Percentiles rank a stretch among this genome's conserved stretches.
Conservation (phyloP, 805 yeast species). For the Saturnispora zaruensis region DNA sequence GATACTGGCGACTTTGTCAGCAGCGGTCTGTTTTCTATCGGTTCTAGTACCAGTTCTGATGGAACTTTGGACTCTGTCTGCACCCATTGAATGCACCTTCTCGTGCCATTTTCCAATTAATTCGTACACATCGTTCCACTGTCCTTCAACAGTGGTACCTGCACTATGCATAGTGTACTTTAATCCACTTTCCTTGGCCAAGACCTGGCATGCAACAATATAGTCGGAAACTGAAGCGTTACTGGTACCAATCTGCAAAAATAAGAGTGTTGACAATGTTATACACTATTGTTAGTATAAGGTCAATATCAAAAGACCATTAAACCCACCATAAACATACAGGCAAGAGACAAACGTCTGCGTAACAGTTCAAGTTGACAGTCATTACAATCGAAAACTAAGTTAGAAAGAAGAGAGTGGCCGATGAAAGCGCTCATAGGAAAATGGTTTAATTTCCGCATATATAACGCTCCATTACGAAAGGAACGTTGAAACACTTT, state of each 20-base stretch:
- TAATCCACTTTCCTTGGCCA: conserved; percentile 54
- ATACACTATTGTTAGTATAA: conserved; percentile 55
- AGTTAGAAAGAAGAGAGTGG: background rate
- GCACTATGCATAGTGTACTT: conserved; percentile 77
- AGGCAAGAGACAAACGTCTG: conserved; percentile 82
- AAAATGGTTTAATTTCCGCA: background rate
- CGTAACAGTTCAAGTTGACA: conserved; percentile 57
- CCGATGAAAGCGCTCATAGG: background rate
- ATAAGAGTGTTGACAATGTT: conserved; percentile 6
- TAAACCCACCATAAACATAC: conserved; percentile 35
- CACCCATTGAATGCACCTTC: conserved; percentile 60
- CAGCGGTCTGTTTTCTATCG: conserved; percentile 64
- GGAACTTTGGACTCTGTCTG: conserved; percentile 75
- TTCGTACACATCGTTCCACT: conserved; percentile 83
- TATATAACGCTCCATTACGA: background rate
- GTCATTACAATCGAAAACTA: conserved; percentile 13
- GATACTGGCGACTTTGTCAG: conserved; percentile 63
- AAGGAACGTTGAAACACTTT: no score
- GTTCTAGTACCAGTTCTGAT: conserved; percentile 80
- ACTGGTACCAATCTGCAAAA: conserved; percentile 59
- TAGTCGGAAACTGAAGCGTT: conserved; percentile 75
- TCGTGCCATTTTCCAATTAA: conserved; percentile 74
- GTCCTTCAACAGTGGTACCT: conserved; percentile 81
- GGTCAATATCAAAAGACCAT: conserved; percentile 78
- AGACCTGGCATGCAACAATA: conserved; percentile 58